A percentile compares a stretch with the other conserved stretches of the same genome.
These are phyloP conservation scores for Sclerotinia borealis DNA, from an alignment of 2,329 filamentous ascomycete genomes.

Conservation along the genomic window DNA sequence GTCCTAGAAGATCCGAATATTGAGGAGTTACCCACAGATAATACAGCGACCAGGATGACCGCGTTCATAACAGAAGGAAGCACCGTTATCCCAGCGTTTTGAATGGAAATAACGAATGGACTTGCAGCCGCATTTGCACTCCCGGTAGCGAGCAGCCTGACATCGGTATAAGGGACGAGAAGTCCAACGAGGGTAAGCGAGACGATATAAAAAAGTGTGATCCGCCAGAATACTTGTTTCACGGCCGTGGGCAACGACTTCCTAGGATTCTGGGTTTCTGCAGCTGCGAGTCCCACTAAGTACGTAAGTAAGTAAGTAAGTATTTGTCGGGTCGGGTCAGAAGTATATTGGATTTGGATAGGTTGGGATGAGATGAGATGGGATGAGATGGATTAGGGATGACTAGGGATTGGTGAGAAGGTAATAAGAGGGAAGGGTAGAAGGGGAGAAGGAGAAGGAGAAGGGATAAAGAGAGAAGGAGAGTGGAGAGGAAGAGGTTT, in stretches of 20 bases:
- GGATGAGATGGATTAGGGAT: no score
- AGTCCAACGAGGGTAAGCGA: conserved; percentile 76
- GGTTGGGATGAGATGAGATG: no score
- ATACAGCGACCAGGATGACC: conserved; percentile 85
- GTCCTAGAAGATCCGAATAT: conserved; percentile 90
- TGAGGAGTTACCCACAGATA: conserved; percentile 87
- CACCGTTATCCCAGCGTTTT: conserved; percentile 72
- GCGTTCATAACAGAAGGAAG: conserved; percentile 88
- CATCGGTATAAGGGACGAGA: conserved; percentile 68
- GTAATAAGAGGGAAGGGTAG: no score
- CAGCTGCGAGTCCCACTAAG: conserved; percentile 72
- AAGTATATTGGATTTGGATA: no score
- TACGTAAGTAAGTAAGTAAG: no score
- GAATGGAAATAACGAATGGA: conserved; percentile 89
- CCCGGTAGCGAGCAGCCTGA: conserved; percentile 51
- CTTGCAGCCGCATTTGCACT: conserved; percentile 68
- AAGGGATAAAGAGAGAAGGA: no score
- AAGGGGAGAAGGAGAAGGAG: no score
- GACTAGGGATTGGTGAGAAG: no score
- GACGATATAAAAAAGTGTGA: conserved; percentile 83
- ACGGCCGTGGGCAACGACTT: conserved; percentile 80
- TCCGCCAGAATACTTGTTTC: conserved; percentile 95
- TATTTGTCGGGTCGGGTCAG: no score
- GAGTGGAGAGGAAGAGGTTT: no score
- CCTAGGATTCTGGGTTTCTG: conserved; percentile 71